Percentiles rank a stretch among this genome's conserved stretches.
phyloP scores from a whole-genome alignment of 768 basidiomycete genomes.

The Leccinellum albellum region DNA sequence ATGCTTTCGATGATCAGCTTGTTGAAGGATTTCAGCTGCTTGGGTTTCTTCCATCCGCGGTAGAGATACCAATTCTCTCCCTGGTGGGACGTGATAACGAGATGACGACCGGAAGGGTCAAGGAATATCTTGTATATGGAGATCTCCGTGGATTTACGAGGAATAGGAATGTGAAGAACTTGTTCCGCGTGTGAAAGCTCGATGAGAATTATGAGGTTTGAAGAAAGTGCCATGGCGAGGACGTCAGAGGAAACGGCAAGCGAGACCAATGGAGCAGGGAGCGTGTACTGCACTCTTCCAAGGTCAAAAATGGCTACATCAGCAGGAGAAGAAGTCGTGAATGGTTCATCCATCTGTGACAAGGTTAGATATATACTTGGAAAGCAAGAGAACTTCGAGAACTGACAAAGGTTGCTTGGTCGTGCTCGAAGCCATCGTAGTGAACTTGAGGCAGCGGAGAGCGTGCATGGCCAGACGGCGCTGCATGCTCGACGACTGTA shows the following conservation, averaged over 20 bases:
- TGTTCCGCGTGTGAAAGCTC: slow-evolving; percentile 87
- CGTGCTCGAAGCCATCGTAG: slow-evolving; percentile 84
- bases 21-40: slow-evolving; percentile 70
- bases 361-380: slow-evolving; percentile 10
- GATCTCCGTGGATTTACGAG: slow-evolving; percentile 71
- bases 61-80: slow-evolving; percentile 95
- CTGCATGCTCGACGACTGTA: slow-evolving; percentile 84
- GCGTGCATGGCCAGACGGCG: slow-evolving; percentile 39
- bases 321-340: slow-evolving; percentile 29
- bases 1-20: slow-evolving; percentile 85
- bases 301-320: slow-evolving; percentile 72
- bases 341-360: slow-evolving; percentile 29
- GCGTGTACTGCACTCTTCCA: slow-evolving; percentile 84
- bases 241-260: slow-evolving; percentile 85
- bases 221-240: slow-evolving; percentile 77
- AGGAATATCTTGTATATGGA: slow-evolving; percentile 80
- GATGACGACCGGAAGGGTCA: slow-evolving; percentile 90
- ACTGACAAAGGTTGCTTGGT: slow-evolving; percentile 34
- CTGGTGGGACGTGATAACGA: slow-evolving; percentile 78
- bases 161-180: slow-evolving; percentile 75
- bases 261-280: slow-evolving; percentile 78
- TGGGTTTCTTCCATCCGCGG: slow-evolving; percentile 76
- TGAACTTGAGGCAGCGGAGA: slow-evolving; percentile 56
- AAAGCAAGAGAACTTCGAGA: background rate
- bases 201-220: slow-evolving; percentile 80